These are phyloP conservation scores for Zasmidium citrigriseum DNA, from an alignment of 2,329 filamentous ascomycete genomes.

Conservation along the genomic window DNA sequence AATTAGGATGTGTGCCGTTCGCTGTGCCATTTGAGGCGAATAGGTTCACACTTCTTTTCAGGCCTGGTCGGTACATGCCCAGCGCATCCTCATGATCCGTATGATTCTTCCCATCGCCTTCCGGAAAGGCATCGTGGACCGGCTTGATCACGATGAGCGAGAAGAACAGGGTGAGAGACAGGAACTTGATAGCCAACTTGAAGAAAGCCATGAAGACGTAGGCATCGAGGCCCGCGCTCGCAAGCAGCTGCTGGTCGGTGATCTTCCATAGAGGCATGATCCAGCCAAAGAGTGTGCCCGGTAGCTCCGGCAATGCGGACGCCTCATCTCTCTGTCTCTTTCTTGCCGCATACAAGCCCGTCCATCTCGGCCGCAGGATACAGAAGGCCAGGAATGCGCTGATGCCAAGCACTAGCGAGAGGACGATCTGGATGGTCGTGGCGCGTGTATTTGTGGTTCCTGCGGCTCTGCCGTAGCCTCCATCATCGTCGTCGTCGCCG, in stretches of 20 bases:
- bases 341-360: conserved; percentile 82
- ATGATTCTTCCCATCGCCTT: conserved; percentile 19
- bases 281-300: conserved; percentile 88
- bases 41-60: conserved; percentile 13
- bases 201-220: conserved; percentile 96
- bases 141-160: conserved; percentile 79
- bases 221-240: conserved; percentile 88
- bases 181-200: conserved; percentile 87
- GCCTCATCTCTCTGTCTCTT: conserved; percentile 72
- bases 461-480: conserved; percentile 20
- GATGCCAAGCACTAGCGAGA: conserved; percentile 70
- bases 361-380: conserved; percentile 86
- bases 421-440: conserved; percentile 63
- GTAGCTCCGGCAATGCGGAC: conserved; percentile 71
- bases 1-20: conserved; percentile 8
- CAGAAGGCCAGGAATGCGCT: conserved; percentile 76
- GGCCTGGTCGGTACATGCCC: conserved; percentile 3
- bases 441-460: conserved; percentile 45
- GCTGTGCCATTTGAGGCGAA: conserved; percentile 5
- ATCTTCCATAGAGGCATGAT: conserved; percentile 82
- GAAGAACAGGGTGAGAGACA: conserved; percentile 78
- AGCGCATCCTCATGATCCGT: conserved; percentile 19
- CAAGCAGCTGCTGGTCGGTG: conserved; percentile 84
- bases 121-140: conserved; percentile 70
- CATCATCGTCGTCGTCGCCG: conserved; percentile 16